Percentiles rank a stretch among this genome's conserved stretches.
These are phyloP conservation scores for Kodamaea suecica DNA, from an alignment of 1,139 yeast genomes.

Conservation along the genomic window DNA sequence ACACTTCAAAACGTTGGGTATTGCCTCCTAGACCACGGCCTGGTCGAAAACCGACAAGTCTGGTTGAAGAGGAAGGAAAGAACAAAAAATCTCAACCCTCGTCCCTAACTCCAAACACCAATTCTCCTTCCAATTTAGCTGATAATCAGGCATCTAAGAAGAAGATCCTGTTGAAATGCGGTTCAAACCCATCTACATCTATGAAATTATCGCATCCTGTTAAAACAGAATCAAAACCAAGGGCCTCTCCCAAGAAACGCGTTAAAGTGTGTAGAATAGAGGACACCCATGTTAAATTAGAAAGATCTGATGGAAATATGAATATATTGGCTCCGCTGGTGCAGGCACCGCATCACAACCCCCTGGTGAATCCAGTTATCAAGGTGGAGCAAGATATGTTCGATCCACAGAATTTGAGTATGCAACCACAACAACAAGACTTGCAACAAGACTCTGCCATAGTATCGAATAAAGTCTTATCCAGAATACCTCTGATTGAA, in stretches of 20 bases:
- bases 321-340: background rate
- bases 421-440: background rate
- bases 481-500: no score
- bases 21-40: slow-evolving; percentile 65
- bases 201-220: no score
- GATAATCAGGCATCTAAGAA: background rate
- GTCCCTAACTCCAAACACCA: no score
- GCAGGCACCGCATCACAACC: background rate
- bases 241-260: slow-evolving; percentile 13
- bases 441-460: background rate
- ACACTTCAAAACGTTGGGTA: slow-evolving; percentile 60
- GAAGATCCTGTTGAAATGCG: background rate
- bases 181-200: background rate
- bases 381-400: no score
- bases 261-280: slow-evolving; percentile 8
- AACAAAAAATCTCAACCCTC: slow-evolving; percentile 4
- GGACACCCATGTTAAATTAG: background rate
- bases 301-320: background rate
- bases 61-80: slow-evolving; percentile 13
- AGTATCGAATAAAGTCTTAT: no score
- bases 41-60: slow-evolving; percentile 46
- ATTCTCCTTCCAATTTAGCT: background rate
- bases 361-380: no score
- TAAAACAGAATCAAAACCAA: slow-evolving; percentile 3
- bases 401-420: no score